A percentile compares a stretch with the other conserved stretches of the same genome.
These are phyloP conservation scores for Apiospora rasikravindrae DNA, from an alignment of 2,329 filamentous ascomycete genomes.

Conservation along the genomic window DNA sequence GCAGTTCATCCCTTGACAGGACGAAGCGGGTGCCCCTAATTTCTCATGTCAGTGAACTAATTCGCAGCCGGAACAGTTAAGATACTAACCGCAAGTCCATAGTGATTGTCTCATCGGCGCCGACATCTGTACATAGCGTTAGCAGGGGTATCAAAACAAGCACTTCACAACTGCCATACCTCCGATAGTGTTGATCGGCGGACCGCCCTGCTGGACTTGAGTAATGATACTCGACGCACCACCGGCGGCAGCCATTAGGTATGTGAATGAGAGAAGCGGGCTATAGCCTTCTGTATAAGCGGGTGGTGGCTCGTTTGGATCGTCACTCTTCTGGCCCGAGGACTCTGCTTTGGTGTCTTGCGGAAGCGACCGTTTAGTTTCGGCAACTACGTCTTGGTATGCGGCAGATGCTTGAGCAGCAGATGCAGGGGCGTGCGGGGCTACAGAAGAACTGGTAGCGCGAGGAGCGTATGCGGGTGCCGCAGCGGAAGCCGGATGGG, in stretches of 20 bases:
- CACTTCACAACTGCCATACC: conserved; percentile 54
- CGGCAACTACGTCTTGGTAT: conserved; percentile 62
- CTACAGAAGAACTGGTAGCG: conserved; percentile 45
- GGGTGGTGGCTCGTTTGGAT: conserved; percentile 85
- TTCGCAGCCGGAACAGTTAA: not conserved
- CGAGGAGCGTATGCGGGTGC: conserved; percentile 62
- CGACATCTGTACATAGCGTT: conserved; percentile 64
- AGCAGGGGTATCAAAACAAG: conserved; percentile 4
- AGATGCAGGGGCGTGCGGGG: conserved; percentile 21
- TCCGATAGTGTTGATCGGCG: conserved; percentile 87
- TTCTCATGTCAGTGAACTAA: not conserved
- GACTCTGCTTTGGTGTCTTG: conserved; percentile 78
- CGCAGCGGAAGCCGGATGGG: conserved; percentile 39
- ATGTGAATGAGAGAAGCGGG: conserved; percentile 89
- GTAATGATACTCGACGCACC: conserved; percentile 98
- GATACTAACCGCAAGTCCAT: conserved; percentile 83
- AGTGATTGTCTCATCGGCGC: conserved; percentile 90
- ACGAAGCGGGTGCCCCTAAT: conserved; percentile 88
- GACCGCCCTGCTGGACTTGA: conserved; percentile 93
- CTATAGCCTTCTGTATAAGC: conserved; percentile 95
- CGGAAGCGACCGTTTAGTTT: conserved; percentile 86
- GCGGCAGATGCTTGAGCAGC: conserved; percentile 42
- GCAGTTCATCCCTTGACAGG: conserved; percentile 89
- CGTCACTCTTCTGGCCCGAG: conserved; percentile 73
- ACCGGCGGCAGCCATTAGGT: conserved; percentile 97